These are phyloP conservation scores for Fusarium avenaceum DNA, from an alignment of 2,329 filamentous ascomycete genomes.

Conservation along the genomic window DNA sequence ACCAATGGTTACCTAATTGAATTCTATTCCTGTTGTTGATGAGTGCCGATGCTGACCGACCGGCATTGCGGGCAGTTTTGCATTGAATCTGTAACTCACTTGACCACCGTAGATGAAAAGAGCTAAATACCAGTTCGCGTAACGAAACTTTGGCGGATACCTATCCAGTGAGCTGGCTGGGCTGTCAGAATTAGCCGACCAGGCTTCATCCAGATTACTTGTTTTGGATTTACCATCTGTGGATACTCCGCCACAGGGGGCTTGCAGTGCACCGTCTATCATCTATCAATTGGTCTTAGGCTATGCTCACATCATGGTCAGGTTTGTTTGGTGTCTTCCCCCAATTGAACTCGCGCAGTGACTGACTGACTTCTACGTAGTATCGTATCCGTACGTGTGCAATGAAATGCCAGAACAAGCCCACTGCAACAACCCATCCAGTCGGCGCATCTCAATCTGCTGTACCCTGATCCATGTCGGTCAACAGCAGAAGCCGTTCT, in stretches of 20 bases:
- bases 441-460: conserved; percentile 8
- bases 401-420: conserved; percentile 6
- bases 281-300: conserved; percentile 16
- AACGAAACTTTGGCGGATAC: conserved; percentile 27
- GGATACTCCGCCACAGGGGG: conserved; percentile 34
- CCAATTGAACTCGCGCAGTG: conserved; percentile 27
- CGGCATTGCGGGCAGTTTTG: conserved; percentile 29
- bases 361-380: not conserved
- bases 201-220: conserved; percentile 22
- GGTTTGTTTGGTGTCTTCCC: conserved; percentile 12
- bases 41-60: not conserved
- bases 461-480: conserved; percentile 26
- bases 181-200: conserved; percentile 22
- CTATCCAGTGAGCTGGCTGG: conserved; percentile 21
- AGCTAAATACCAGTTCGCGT: conserved; percentile 2
- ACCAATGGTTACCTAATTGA: conserved; percentile 25
- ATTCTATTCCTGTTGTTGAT: conserved; percentile 7
- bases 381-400: not conserved
- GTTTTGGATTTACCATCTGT: conserved; percentile 31
- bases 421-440: conserved; percentile 30
- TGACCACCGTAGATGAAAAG: not conserved
- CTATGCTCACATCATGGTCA: conserved; percentile 16
- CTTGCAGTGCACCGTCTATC: conserved; percentile 11
- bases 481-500: conserved; percentile 1
- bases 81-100: not conserved